Evolutionary conservation across 2,329 filamentous ascomycete species (phyloP).

Genomic region (Juglanconis oblonga): DNA sequence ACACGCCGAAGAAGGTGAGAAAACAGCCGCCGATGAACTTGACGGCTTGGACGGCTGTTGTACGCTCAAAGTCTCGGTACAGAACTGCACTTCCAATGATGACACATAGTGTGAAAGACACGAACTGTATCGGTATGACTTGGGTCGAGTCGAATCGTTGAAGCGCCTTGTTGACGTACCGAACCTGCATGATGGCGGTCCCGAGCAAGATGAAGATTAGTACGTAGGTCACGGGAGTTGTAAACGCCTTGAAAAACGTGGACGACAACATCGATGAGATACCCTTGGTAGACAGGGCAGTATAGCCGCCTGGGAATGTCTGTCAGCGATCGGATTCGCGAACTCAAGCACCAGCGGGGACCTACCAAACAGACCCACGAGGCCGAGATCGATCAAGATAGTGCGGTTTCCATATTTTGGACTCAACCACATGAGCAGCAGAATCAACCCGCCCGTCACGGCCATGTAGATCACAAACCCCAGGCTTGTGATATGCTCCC

Average conservation of each 20-base stretch:
- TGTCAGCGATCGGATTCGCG: slow-evolving; percentile 4
- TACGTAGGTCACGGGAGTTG: slow-evolving; percentile 87
- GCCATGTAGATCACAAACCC: slow-evolving; percentile 90
- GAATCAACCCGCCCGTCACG: slow-evolving; percentile 71
- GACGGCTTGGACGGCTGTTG: slow-evolving; percentile 65
- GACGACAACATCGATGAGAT: slow-evolving; percentile 93
- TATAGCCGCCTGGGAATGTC: slow-evolving; percentile 71
- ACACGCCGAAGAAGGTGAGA: slow-evolving; percentile 94
- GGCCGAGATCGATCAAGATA: slow-evolving; percentile 86
- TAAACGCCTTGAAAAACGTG: slow-evolving; percentile 82
- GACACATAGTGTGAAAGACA: slow-evolving; percentile 92
- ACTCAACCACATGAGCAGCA: slow-evolving; percentile 77
- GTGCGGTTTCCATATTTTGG: slow-evolving; percentile 78
- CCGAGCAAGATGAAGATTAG: slow-evolving; percentile 75
- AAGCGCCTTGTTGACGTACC: slow-evolving; percentile 84
- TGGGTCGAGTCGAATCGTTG: slow-evolving; percentile 96
- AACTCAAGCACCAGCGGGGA: slow-evolving; percentile 17
- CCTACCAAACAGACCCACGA: slow-evolving; percentile 89
- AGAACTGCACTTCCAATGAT: slow-evolving; percentile 91
- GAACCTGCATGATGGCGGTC: slow-evolving; percentile 94
- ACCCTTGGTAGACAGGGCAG: slow-evolving; percentile 93
- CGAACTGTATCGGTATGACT: slow-evolving; percentile 97
- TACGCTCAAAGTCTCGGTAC: slow-evolving; percentile 91
- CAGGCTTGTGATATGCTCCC: slow-evolving; percentile 80
- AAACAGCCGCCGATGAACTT: slow-evolving; percentile 91